Evolutionary conservation across 2,329 filamentous ascomycete species (phyloP), one percentile per base, ranked within the genome.

Genomic region (Penicillium sp.): DNA sequence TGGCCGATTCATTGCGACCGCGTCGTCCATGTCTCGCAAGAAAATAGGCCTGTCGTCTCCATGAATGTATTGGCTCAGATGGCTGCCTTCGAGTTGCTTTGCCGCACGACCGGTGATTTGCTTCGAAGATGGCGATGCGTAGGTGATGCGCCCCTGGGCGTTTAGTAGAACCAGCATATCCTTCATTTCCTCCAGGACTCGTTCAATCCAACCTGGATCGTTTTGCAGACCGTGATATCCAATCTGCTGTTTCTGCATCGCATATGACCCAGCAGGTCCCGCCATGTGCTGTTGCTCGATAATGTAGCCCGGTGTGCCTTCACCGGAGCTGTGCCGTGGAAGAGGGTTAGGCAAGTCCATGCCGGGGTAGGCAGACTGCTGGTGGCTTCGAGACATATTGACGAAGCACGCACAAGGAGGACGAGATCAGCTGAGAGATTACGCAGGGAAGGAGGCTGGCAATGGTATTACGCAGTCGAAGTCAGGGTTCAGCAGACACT

Each of bases 121-220:
- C 56, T 85, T 83, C 62, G 88, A 83, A 51, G 88, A 94, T 1
- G 89, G 88, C 31, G 91, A 95, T n/a, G 88, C 84, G 67, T 94
- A 95, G 53, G 89, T 82, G 62, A 97, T 87, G 58, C 88, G 84
- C 33, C 91, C 90, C 63, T 94, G 86, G 22, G 89, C 83, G 42
- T 90, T 91, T 46, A 97, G 81, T 53, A 97, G 91, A 67, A 95
- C 86, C 49, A 96, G 74, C 62, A 96, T 84, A 71, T 96, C 92
- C 67, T 87, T 89, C 62, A 97, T 78, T 76, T 96, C 92, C 70
- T 95, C 89, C 22, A 96, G 83, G 11, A 96, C 87, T 59, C 89
- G 87, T 68, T 92, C 89, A 14, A 90, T 88, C 92, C 92, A 96
- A 68, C 94, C 86, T 55, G 81, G 74, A 51, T 84, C 75, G 69